Percentiles rank a stretch among this genome's conserved stretches.
Conservation (phyloP, 495 filamentous ascomycete genomes). For the Talaromyces liani region DNA sequence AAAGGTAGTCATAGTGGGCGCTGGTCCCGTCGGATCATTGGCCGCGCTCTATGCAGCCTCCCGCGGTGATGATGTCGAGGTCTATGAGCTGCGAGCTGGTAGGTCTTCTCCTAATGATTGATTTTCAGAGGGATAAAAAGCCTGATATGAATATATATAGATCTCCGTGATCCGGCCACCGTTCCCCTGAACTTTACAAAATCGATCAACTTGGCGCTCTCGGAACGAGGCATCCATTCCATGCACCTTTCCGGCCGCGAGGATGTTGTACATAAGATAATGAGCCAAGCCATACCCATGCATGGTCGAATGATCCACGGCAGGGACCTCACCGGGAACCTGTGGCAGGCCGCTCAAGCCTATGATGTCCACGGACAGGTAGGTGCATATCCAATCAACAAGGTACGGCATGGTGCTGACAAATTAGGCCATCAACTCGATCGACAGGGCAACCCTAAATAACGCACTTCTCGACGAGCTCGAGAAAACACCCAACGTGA, state of each 20-base stretch:
- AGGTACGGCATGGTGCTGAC: neutral
- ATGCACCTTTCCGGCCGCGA: slow-evolving; percentile 58
- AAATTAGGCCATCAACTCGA: slow-evolving; percentile 47
- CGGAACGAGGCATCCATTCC: slow-evolving; percentile 88
- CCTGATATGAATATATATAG: slow-evolving; percentile 31
- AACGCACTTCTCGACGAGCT: slow-evolving; percentile 79
- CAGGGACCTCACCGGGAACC: slow-evolving; percentile 48
- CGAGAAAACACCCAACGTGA: slow-evolving; percentile 76
- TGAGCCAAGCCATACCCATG: slow-evolving; percentile 82
- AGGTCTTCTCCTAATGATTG: slow-evolving; percentile 23
- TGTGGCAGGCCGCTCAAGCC: slow-evolving; percentile 72
- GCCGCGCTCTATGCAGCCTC: slow-evolving; percentile 88
- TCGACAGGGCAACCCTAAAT: slow-evolving; percentile 79
- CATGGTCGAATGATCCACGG: slow-evolving; percentile 96
- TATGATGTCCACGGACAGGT: slow-evolving; percentile 90
- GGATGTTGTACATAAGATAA: slow-evolving; percentile 63
- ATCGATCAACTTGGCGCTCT: slow-evolving; percentile 94
- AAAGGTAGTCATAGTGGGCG: slow-evolving; percentile 80
- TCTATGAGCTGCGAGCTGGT: slow-evolving; percentile 94
- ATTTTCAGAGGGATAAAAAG: neutral
- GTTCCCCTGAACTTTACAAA: slow-evolving; percentile 91
- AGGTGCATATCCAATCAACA: slow-evolving; percentile 15
- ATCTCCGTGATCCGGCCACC: slow-evolving; percentile 77
- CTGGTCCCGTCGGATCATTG: slow-evolving; percentile 86
- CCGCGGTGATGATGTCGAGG: slow-evolving; percentile 79